A percentile compares a stretch with the other conserved stretches of the same genome.
Conservation (phyloP, 2,329 filamentous ascomycete genomes). For the Beauveria sp. region DNA sequence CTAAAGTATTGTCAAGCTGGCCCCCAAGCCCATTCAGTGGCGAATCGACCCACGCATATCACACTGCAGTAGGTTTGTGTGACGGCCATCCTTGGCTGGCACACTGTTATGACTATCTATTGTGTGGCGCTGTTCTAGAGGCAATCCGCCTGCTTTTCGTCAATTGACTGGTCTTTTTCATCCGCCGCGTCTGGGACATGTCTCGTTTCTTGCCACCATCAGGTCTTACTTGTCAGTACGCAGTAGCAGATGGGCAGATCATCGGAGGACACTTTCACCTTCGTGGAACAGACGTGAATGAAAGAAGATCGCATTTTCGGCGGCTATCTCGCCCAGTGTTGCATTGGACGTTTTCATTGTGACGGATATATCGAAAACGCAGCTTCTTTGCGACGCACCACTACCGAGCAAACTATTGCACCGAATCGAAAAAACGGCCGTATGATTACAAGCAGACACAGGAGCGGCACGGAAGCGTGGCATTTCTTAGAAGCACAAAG, state of each 20-base stretch:
- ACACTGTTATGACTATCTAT: background rate
- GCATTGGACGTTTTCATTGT: background rate
- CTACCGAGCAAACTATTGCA: background rate
- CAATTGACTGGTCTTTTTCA: background rate
- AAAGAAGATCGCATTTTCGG: background rate
- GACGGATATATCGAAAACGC: background rate
- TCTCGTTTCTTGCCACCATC: background rate
- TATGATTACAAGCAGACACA: background rate
- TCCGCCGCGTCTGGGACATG: background rate
- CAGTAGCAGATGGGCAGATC: too few species aligned
- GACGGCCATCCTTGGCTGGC: background rate
- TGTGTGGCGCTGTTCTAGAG: background rate
- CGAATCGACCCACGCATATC: background rate
- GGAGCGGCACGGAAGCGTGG: too few species aligned
- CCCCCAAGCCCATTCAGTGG: too few species aligned
- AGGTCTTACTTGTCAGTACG: background rate
- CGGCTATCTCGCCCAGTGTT: background rate
- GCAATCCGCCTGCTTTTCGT: background rate
- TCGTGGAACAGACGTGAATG: background rate
- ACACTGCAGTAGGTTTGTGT: constrained; percentile 2
- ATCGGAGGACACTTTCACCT: too few species aligned
- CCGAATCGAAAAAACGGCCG: too few species aligned
- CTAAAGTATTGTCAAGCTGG: too few species aligned
- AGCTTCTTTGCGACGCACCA: background rate
- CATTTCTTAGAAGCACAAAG: background rate